A percentile compares a stretch with the other conserved stretches of the same genome.
Conservation (phyloP, 2,329 filamentous ascomycete species). For the Anisogramma anomala region DNA sequence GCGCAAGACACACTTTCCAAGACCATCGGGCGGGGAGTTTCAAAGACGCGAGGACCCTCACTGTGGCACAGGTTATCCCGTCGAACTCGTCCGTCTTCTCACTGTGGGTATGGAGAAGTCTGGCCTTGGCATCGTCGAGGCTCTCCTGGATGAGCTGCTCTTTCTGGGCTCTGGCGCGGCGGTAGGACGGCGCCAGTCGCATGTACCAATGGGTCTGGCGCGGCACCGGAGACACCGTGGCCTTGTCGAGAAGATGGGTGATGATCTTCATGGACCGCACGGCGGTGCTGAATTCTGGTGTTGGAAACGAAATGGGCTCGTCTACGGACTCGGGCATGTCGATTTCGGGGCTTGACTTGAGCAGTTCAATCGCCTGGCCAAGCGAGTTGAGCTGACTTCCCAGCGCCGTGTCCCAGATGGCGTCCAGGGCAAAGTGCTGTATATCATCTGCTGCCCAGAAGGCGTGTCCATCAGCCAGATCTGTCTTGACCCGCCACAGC, state of each 20-base stretch:
- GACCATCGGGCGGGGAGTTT: no score
- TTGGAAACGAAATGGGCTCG: background rate
- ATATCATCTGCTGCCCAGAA: conserved; percentile 3
- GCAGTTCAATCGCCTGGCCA: background rate
- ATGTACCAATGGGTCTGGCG: conserved; percentile 2
- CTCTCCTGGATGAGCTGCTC: conserved; percentile 5
- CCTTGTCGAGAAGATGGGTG: conserved; percentile 1
- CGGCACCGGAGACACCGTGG: conserved; percentile 5
- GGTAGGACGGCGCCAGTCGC: background rate
- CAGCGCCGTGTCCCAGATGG: conserved; percentile 8
- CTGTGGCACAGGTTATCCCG: conserved; percentile 4
- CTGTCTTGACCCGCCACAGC: conserved; percentile 6
- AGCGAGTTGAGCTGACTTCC: conserved; percentile 3
- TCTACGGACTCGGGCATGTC: background rate
- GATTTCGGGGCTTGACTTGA: background rate
- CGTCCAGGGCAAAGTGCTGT: conserved; percentile 10
- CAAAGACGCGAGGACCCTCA: no score
- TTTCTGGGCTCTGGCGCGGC: conserved; percentile 7
- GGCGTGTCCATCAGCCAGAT: background rate
- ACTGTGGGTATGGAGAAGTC: background rate
- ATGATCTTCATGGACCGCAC: conserved; percentile 5
- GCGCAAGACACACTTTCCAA: no score
- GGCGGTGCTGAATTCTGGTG: conserved; percentile 1
- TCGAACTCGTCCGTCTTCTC: background rate
- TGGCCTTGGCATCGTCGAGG: conserved; percentile 6